Evolutionary conservation across 164 flowering plant species (phyloP), one percentile per base, ranked within the genome.

Genomic region (Sextonia rubra): DNA sequence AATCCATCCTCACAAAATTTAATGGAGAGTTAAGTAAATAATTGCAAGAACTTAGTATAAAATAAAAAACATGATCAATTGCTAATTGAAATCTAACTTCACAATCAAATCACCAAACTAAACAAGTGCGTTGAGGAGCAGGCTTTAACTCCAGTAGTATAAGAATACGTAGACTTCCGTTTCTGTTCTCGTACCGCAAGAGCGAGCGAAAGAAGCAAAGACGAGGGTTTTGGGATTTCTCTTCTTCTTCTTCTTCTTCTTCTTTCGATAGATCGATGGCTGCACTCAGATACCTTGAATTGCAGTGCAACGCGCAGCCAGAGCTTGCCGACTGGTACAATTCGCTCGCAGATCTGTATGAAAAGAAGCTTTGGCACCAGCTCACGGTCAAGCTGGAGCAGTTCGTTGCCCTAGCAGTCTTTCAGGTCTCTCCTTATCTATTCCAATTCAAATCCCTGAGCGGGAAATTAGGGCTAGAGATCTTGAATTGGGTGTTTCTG

Each of bases 351-450:
- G 98, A 95, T 90, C 93, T 95, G 83, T 93, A 95, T 80, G 85
- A 91, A 86, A 85, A 72, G 80, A 95, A 95, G 90, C 93, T 93
- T 8, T 95, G 99, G 99, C 97, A 95, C 70, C 98, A 93, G 82
- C 99, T 95, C 71, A 89, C 99, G 44, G 85, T 83, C 74, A 91
- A 91, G 84, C 94, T 95, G 71, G 98, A 95, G 64, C 93, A 93
- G 81, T 95, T 95, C 82, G 86, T 93, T 48, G 86, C 98, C 70
- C 97, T 87, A 63, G 84, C 98, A 44, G 91, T 88, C 32, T 83
- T 87, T 69, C 94, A 91, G 91, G 95, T 83, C 25, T 20, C 66
- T 18, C 23, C 20, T 8, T 37, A 23, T 32, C 48, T n/a, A n/a
- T n/a, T n/a, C n/a, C n/a, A n/a, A n/a, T n/a, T n/a, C n/a, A n/a